Evolutionary conservation across 371 early-diverging fungal species (phyloP).

Genomic region (Haplosporangium sp.): DNA sequence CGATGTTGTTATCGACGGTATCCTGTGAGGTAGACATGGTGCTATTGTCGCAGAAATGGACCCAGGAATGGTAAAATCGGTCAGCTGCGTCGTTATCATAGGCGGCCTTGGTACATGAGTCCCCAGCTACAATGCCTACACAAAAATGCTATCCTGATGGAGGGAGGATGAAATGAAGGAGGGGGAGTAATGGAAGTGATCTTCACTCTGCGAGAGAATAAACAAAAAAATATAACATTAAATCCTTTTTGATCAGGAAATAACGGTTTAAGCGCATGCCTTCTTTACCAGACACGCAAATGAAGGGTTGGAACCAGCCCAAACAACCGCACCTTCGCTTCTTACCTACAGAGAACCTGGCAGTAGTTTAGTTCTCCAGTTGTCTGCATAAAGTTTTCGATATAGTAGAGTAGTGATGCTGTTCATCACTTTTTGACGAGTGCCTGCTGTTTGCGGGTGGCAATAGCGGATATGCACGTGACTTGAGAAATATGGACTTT

Average conservation of each 20-base stretch:
- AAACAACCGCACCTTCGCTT: too few relatives aligned
- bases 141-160: constrained; percentile 27
- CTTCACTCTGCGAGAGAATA: constrained; percentile 2
- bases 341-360: too few relatives aligned
- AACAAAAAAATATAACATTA: constrained; percentile 14
- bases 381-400: too few relatives aligned
- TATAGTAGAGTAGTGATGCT: too few relatives aligned
- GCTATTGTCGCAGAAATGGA: constrained; percentile 14
- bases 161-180: constrained; percentile 11
- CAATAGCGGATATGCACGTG: too few relatives aligned
- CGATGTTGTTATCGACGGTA: constrained; percentile 80
- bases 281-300: too few relatives aligned
- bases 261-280: too few relatives aligned
- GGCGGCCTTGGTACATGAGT: not conserved
- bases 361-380: too few relatives aligned
- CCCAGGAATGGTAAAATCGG: not conserved
- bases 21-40: constrained; percentile 56
- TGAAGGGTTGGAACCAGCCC: too few relatives aligned
- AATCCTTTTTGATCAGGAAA: not conserved
- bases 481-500: too few relatives aligned
- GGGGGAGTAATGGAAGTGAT: constrained; percentile 18
- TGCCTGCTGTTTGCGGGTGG: too few relatives aligned
- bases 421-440: too few relatives aligned
- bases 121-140: constrained; percentile 5
- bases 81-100: not conserved